Evolutionary conservation across 495 filamentous ascomycete genomes (phyloP).

Genomic region (Aspergillus campestris): DNA sequence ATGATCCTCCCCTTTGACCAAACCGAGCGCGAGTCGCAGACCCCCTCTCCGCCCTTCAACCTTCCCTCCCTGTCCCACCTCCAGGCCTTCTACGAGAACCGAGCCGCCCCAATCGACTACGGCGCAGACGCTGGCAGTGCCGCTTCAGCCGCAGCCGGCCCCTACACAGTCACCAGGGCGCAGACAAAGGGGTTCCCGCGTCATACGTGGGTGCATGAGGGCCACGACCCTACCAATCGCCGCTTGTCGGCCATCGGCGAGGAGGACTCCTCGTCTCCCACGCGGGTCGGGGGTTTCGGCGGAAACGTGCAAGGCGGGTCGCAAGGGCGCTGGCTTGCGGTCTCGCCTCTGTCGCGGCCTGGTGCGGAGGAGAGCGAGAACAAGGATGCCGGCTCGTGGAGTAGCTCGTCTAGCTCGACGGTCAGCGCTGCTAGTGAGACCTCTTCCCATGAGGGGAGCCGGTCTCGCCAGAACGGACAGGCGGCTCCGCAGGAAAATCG

Average conservation of each 20-base stretch:
- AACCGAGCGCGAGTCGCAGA: slow-evolving; percentile 49
- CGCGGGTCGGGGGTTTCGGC: slow-evolving; percentile 14
- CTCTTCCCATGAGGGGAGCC: slow-evolving; percentile 12
- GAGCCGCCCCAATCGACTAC: slow-evolving; percentile 13
- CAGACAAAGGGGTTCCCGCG: slow-evolving; percentile 33
- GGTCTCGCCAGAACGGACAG: slow-evolving; percentile 9
- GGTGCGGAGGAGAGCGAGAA: slow-evolving; percentile 4
- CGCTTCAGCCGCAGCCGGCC: background rate
- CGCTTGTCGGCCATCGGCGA: slow-evolving; percentile 68
- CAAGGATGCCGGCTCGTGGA: slow-evolving; percentile 19
- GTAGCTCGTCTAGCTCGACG: slow-evolving; percentile 33
- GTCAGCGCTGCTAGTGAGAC: slow-evolving; percentile 29
- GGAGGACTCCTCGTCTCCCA: slow-evolving; percentile 33
- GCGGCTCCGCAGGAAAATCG: slow-evolving; percentile 7
- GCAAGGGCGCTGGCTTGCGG: slow-evolving; percentile 6
- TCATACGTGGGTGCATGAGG: slow-evolving; percentile 42
- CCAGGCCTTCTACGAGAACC: slow-evolving; percentile 21
- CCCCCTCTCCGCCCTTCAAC: slow-evolving; percentile 39
- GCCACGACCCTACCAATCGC: slow-evolving; percentile 47
- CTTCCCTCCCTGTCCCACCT: slow-evolving; percentile 31
- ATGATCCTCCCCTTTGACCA: slow-evolving; percentile 72
- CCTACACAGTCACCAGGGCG: slow-evolving; percentile 2
- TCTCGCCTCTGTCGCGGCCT: slow-evolving; percentile 8
- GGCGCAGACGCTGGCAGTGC: slow-evolving; percentile 9
- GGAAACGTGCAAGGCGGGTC: slow-evolving; percentile 2